Percentiles rank a stretch among this genome's conserved stretches.
phyloP scores from a whole-genome alignment of 139 green algal genomes.

The Yamagishiella unicocca region DNA sequence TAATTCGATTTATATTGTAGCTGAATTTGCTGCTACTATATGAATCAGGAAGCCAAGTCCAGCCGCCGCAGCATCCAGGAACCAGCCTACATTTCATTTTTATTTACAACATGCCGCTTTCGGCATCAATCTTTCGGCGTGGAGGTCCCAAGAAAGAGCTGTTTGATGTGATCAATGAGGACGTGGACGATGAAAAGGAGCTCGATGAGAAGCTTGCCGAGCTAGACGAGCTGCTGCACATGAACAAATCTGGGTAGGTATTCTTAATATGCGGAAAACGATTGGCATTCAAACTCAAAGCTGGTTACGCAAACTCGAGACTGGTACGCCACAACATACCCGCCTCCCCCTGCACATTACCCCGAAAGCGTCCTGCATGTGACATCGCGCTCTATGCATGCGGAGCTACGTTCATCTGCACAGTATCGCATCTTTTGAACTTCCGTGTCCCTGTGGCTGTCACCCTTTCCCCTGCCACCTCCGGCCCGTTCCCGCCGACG shows the following conservation, averaged over 20 bases:
- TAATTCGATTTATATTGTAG: no score
- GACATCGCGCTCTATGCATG: neutral
- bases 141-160: conserved; percentile 59
- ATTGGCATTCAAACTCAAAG: no score
- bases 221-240: conserved; percentile 44
- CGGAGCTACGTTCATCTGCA: neutral
- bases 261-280: neutral
- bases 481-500: no score
- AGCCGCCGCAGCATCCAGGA: no score
- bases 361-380: neutral
- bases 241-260: conserved; percentile 15
- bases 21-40: no score
- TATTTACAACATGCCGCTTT: conserved; percentile 48
- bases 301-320: neutral
- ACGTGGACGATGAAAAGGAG: conserved; percentile 32
- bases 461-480: no score
- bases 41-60: no score
- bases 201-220: conserved; percentile 20
- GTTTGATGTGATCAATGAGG: conserved; percentile 26
- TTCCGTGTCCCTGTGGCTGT: no score
- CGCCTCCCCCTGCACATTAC: neutral
- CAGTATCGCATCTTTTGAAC: neutral
- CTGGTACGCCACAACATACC: neutral
- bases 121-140: conserved; percentile 55
- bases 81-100: no score